These are phyloP conservation scores for Gaeumannomyces tritici DNA, from an alignment of 2,329 filamentous ascomycete genomes.

Conservation along the genomic window DNA sequence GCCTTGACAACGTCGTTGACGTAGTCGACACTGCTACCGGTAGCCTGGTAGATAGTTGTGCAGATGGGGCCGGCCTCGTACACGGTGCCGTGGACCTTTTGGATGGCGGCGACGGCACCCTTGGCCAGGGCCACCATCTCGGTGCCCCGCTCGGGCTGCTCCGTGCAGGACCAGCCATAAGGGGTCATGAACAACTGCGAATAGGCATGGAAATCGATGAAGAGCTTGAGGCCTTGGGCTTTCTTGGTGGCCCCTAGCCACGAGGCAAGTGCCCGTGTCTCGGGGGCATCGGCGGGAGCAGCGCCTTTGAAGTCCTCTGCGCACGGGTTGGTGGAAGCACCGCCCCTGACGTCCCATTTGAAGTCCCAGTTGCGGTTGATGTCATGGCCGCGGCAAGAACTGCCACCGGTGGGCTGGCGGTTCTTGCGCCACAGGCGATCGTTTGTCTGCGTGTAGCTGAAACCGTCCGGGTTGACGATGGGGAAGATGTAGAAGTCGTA, in stretches of 20 bases:
- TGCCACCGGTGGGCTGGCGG: conserved; percentile 29
- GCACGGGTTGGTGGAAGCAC: conserved; percentile 34
- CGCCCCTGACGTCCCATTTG: conserved; percentile 31
- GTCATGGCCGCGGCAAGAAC: conserved; percentile 45
- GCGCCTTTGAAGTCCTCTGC: conserved; percentile 28
- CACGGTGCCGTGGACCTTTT: conserved; percentile 24
- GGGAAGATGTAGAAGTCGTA: conserved; percentile 60
- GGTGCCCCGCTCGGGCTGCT: conserved; percentile 32
- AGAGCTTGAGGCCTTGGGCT: conserved; percentile 44
- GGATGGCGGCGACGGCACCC: conserved; percentile 40
- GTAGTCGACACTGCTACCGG: conserved; percentile 35
- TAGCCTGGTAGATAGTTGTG: conserved; percentile 49
- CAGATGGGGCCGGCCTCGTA: conserved; percentile 44
- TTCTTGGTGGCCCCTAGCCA: conserved; percentile 22
- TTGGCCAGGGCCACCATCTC: conserved; percentile 38
- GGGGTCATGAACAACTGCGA: conserved; percentile 52
- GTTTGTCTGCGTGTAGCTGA: conserved; percentile 45
- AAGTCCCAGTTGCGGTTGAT: conserved; percentile 43
- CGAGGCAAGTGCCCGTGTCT: conserved; percentile 36
- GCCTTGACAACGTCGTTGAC: conserved; percentile 29
- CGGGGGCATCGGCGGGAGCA: conserved; percentile 32
- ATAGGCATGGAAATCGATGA: conserved; percentile 58
- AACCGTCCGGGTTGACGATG: conserved; percentile 53
- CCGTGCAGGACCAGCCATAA: conserved; percentile 50
- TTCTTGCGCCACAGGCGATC: conserved; percentile 56